Evolutionary conservation across 73 alveolate genomes (phyloP), one percentile per base, ranked within the genome.

Genomic region (Symbiodinium natans): DNA sequence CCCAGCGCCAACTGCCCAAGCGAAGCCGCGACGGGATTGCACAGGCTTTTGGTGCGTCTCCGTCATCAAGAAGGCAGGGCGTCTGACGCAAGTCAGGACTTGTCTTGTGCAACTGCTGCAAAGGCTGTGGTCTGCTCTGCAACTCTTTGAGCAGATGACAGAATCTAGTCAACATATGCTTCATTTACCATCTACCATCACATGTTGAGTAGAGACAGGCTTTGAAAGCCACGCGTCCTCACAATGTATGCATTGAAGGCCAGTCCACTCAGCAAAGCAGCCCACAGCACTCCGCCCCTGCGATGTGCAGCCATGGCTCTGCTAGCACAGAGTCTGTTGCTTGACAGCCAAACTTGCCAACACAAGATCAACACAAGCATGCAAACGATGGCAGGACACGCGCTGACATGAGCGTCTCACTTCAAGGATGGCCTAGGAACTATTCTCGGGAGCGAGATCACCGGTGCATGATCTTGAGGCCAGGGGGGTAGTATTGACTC

Each of bases 1-100:
- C 31, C 77, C 77, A 27, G 77, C 77, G 77, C 77, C 77, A 25
- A 63, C 77, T 52, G 68, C 68, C 68, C 68, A 52, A 27, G 68
- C 68, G 68, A 52, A 52, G 68, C 68, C 21, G 68, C 68, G 68
- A 52, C 68, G 68, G 68, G 68, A 52, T 52, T 52, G 68, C 68
- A 52, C 68, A 21, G 68, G 68, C 68, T 52, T 52, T 27, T 52
- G 68, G 68, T 52, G 68, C 68, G 68, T 52, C 68, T 52, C 68
- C 68, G 21, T 27, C 68, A 27, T 27, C 68, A 52, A 27, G 68
- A 52, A 52, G 68, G 68, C 68, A 52, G 68, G 68, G 68, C 68
- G 68, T 52, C 68, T 52, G 68, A 19, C 68, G 21, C 68, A 5
- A 27, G 68, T 52, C 68, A 52, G 29, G 21, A 52, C 68, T 52